Conservation (phyloP, 2,329 filamentous ascomycete genomes). For the Fusarium coffeatum region DNA sequence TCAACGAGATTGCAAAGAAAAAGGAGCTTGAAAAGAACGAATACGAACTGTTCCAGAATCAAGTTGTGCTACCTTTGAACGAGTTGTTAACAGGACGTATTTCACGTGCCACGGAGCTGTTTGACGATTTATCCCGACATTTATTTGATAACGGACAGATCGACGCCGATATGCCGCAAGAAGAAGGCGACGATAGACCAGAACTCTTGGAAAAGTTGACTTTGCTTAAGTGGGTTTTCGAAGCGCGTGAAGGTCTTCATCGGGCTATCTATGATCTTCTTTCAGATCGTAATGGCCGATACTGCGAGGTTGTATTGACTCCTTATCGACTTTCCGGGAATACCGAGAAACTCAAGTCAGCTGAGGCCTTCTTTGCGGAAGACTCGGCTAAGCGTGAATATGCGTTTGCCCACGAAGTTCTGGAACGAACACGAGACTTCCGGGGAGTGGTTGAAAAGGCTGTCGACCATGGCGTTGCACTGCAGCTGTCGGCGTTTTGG, state of each 20-base stretch:
- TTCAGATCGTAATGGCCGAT: slow-evolving; percentile 85
- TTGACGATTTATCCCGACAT: slow-evolving; percentile 77
- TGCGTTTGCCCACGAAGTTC: slow-evolving; percentile 76
- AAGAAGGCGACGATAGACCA: slow-evolving; percentile 94
- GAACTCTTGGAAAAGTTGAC: slow-evolving; percentile 95
- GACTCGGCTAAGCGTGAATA: slow-evolving; percentile 80
- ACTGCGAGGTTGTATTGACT: slow-evolving; percentile 83
- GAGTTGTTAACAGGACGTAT: slow-evolving; percentile 82
- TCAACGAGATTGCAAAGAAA: slow-evolving; percentile 74
- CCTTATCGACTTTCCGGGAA: slow-evolving; percentile 83
- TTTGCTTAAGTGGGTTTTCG: slow-evolving; percentile 95
- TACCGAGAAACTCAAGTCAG: slow-evolving; percentile 81
- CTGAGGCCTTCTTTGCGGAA: slow-evolving; percentile 82
- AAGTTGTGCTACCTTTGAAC: slow-evolving; percentile 86
- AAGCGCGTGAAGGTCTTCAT: slow-evolving; percentile 88
- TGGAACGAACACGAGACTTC: slow-evolving; percentile 81
- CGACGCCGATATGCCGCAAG: slow-evolving; percentile 85
- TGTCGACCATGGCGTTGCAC: slow-evolving; percentile 87
- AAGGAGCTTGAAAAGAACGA: slow-evolving; percentile 81
- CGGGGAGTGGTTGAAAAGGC: slow-evolving; percentile 83
- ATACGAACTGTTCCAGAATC: slow-evolving; percentile 85
- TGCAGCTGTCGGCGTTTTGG: slow-evolving; percentile 95
- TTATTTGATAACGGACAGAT: slow-evolving; percentile 74
- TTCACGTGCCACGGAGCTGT: slow-evolving; percentile 77
- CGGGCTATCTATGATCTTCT: slow-evolving; percentile 87